Evolutionary conservation across 2,329 filamentous ascomycete species (phyloP).

Genomic region (Alternaria ethzedia): DNA sequence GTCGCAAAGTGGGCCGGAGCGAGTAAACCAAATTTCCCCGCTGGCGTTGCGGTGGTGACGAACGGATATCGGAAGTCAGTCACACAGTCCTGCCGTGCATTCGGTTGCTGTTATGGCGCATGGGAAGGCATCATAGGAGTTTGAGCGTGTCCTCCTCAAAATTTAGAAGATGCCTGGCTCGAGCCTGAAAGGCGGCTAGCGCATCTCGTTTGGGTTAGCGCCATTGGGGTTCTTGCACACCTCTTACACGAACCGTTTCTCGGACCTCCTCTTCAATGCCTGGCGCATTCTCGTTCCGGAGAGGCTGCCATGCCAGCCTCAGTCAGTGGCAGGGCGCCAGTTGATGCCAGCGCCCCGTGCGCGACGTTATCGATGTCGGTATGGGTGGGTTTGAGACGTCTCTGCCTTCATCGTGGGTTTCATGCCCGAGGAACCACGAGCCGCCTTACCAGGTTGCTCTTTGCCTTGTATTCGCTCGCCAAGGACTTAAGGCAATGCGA

Average conservation of each 20-base stretch:
- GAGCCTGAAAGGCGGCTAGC: slow-evolving; percentile 8
- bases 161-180: slow-evolving; percentile 19
- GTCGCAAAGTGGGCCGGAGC: slow-evolving; percentile 9
- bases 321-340: slow-evolving; percentile 33
- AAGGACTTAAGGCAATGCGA: slow-evolving; percentile 42
- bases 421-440: slow-evolving; percentile 45
- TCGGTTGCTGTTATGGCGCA: slow-evolving; percentile 34
- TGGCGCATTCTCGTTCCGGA: slow-evolving; percentile 29
- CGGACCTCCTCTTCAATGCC: slow-evolving; percentile 38
- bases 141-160: slow-evolving; percentile 37
- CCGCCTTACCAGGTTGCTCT: slow-evolving; percentile 35
- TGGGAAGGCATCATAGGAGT: slow-evolving; percentile 42
- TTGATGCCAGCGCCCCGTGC: slow-evolving; percentile 36
- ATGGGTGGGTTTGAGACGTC: slow-evolving; percentile 45
- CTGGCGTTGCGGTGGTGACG: slow-evolving; percentile 10
- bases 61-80: slow-evolving; percentile 22
- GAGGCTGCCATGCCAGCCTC: slow-evolving; percentile 36
- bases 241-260: slow-evolving; percentile 47
- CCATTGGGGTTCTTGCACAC: slow-evolving; percentile 25
- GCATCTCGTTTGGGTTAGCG: slow-evolving; percentile 23
- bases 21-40: slow-evolving; percentile 18
- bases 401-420: slow-evolving; percentile 50
- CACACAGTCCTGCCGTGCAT: slow-evolving; percentile 30
- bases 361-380: slow-evolving; percentile 33
- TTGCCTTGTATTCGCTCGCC: slow-evolving; percentile 34